Conservation (phyloP, 768 basidiomycete genomes). For the Mycena albidolilacea region DNA sequence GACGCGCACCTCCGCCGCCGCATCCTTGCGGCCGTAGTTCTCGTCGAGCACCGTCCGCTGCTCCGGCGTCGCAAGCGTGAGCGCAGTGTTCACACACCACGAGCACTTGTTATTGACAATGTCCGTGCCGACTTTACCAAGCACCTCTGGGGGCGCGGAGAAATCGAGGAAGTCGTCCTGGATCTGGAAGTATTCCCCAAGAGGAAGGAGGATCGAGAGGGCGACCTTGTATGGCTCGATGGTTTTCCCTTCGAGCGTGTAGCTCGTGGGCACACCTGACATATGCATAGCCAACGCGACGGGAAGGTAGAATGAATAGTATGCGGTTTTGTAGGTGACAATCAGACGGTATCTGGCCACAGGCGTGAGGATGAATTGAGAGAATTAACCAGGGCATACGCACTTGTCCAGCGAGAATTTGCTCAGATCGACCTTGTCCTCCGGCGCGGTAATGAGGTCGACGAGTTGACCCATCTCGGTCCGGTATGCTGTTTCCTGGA, state of each 20-base stretch:
- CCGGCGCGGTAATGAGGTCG: conserved; percentile 95
- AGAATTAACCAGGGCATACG: conserved; percentile 38
- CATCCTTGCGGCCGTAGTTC: conserved; percentile 65
- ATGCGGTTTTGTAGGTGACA: conserved; percentile 97
- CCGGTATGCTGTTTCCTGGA: conserved; percentile 91
- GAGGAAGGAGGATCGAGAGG: conserved; percentile 85
- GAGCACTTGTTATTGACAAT: conserved; percentile 99
- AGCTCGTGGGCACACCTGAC: conserved; percentile 70
- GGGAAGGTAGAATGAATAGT: conserved; percentile 98
- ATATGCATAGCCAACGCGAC: conserved; percentile 95
- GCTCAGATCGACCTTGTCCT: conserved; percentile 87
- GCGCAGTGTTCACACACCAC: conserved; percentile 94
- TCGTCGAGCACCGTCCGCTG: conserved; percentile 72
- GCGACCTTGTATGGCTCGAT: conserved; percentile 80
- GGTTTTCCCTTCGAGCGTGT: conserved; percentile 47
- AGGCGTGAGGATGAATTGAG: background rate
- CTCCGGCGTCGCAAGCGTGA: conserved; percentile 67
- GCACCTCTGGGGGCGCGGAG: conserved; percentile 88
- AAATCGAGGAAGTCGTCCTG: conserved; percentile 99
- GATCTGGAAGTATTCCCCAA: conserved; percentile 99
- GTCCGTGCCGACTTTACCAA: conserved; percentile 98
- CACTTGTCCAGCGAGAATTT: conserved; percentile 92
- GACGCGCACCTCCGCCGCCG: conserved; percentile 68
- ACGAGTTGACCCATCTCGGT: conserved; percentile 98
- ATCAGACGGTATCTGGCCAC: conserved; percentile 85